Conservation (phyloP, 257 asterid genomes). For the Apocynum venetum region DNA sequence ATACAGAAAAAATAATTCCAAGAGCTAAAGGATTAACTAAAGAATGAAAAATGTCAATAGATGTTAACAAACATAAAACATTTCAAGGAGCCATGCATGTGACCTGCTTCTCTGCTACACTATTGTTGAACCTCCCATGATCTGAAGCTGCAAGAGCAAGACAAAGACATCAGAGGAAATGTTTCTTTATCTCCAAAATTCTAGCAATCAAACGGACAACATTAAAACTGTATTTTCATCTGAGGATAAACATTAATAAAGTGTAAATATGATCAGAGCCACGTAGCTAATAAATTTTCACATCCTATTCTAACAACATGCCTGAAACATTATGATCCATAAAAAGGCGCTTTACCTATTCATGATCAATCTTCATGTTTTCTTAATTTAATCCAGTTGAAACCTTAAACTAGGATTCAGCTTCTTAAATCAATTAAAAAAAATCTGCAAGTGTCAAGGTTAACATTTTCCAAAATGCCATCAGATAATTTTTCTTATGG, state of each 20-base stretch:
- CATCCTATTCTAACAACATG: background rate
- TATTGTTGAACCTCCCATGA: constrained; percentile 80
- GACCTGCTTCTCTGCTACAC: constrained; percentile 79
- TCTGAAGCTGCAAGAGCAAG: constrained; percentile 42
- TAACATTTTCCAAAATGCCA: background rate
- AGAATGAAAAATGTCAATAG: background rate
- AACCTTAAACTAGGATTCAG: background rate
- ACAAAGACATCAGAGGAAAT: constrained; percentile 3
- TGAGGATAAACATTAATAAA: background rate
- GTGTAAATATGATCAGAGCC: background rate
- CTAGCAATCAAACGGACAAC: background rate
- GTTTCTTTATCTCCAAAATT: background rate
- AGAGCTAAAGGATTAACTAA: background rate
- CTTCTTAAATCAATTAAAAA: background rate
- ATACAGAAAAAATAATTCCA: background rate
- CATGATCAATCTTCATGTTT: background rate
- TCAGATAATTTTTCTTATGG: background rate
- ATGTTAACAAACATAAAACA: constrained; percentile 3
- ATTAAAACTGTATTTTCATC: background rate
- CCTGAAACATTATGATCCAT: background rate
- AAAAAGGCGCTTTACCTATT: background rate
- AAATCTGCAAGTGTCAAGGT: background rate
- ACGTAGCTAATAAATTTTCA: background rate
- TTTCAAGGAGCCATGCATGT: constrained; percentile 12
- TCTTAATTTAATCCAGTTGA: background rate